Conservation (phyloP, 73 alveolate genomes). For the Effrenium voratum region DNA sequence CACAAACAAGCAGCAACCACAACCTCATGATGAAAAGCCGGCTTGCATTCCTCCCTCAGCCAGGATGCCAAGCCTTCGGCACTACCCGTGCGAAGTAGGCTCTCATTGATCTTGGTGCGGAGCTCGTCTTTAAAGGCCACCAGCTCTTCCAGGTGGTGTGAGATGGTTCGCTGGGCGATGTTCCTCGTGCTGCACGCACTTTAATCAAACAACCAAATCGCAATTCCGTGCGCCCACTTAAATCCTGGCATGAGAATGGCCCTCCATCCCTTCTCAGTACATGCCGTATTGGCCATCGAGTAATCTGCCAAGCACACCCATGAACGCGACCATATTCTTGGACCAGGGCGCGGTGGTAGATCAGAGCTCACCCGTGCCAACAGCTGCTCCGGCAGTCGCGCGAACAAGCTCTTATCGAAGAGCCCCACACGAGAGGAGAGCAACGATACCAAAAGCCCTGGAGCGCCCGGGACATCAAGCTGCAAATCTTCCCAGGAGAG, state of each 20-base stretch:
- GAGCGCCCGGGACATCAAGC: conserved; percentile 81
- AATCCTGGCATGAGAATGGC: too few species aligned
- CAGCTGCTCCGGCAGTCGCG: conserved; percentile 57
- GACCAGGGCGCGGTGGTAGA: background rate
- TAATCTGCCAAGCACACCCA: too few species aligned
- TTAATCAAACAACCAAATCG: background rate
- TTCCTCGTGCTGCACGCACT: background rate
- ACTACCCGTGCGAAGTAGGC: conserved; percentile 58
- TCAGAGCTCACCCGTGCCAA: conserved; percentile 16
- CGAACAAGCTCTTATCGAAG: conserved; percentile 51
- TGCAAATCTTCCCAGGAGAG: conserved; percentile 89
- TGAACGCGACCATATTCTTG: too few species aligned
- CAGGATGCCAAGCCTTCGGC: conserved; percentile 70
- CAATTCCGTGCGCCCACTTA: background rate
- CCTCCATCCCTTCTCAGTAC: too few species aligned
- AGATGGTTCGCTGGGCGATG: conserved; percentile 85
- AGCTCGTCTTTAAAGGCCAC: conserved; percentile 45
- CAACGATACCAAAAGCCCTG: conserved; percentile 71
- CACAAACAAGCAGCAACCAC: conserved; percentile 81
- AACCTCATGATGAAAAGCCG: conserved; percentile 67
- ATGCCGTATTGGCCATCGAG: too few species aligned
- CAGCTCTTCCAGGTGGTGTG: conserved; percentile 55
- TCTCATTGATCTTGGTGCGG: conserved; percentile 50
- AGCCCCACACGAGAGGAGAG: conserved; percentile 93
- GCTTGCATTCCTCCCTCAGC: conserved; percentile 80